Base-by-base conservation (phyloP, 306 rosid species). In the Alnus glutinosa region DNA sequence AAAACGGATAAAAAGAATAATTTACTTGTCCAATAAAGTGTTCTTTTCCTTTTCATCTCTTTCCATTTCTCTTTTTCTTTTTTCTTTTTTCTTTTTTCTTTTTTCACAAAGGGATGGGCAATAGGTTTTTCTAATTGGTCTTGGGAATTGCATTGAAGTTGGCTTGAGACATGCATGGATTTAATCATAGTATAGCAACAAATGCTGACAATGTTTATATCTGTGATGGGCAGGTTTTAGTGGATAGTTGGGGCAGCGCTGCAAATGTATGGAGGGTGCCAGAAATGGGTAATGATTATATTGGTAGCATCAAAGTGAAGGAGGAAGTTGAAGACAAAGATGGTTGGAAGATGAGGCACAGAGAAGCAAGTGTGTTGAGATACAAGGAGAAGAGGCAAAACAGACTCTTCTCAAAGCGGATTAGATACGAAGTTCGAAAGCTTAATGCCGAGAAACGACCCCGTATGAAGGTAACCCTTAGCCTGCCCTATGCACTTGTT, bases 371-470 rank as follows among this genome's bases (percentile, higher is more conserved):
- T 68, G 87, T 95, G 42, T 75, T 90, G 77, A 91, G 98, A 89
- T 95, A 93, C 85, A 95, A 93, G 78, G 94, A 89, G 67, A 95
- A 95, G 82, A 90, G 98, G 81, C 94, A 76, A 61, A 95, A 74
- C 77, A 86, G 99, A 58, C 97, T 95, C 42, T 95, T 89, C 57
- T 80, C 97, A 0, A 95, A 93, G 89, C 88, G 79, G 36, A 91
- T 95, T 63, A 92, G 99, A 0, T 93, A 95, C 23, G 88, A 93
- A 84, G 99, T 95, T 57, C 92, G 99, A 70, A 95, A 93, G 85
- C 82, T 93, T 48, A 95, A 95, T 64, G 99, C 99, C 1, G 97
- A 95, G 71, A 90, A 93, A 28, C 91, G 99, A 14, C 99, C 99
- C 5, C 87, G 99, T 51, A 89, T 93, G 88, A 95, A 93, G 99